phyloP scores from a whole-genome alignment of 306 rosid species.

The Rosa rugosa region DNA sequence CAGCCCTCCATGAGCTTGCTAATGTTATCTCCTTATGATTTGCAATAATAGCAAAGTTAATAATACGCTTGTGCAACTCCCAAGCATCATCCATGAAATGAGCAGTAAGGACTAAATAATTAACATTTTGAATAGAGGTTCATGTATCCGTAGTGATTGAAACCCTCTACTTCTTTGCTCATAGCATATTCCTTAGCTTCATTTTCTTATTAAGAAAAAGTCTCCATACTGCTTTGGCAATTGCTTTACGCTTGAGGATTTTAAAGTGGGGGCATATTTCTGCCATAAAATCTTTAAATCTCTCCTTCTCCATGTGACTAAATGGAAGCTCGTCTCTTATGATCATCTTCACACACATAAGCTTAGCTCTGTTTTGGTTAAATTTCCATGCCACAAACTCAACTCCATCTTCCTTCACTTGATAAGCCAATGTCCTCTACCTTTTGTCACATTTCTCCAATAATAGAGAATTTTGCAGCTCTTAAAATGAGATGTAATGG shows the following conservation, averaged over 20 bases:
- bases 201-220: neutral
- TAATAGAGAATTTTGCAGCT: neutral
- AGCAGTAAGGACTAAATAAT: neutral
- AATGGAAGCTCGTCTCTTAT: neutral
- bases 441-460: neutral
- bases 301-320: neutral
- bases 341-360: neutral
- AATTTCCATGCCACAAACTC: neutral
- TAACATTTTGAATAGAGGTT: neutral
- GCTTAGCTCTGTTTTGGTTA: neutral
- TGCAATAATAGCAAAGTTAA: neutral
- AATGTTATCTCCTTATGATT: neutral
- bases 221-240: neutral
- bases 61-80: neutral
- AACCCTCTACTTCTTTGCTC: neutral
- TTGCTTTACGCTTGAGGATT: neutral
- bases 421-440: neutral
- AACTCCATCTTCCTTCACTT: neutral
- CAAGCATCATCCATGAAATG: neutral
- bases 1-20: neutral
- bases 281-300: neutral
- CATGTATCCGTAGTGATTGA: neutral
- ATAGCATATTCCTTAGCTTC: neutral
- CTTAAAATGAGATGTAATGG: neutral
- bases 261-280: neutral